A percentile compares a stretch with the other conserved stretches of the same genome.
These are phyloP conservation scores for Tricholoma bakamatsutake DNA, from an alignment of 768 basidiomycete genomes.

Conservation along the genomic window DNA sequence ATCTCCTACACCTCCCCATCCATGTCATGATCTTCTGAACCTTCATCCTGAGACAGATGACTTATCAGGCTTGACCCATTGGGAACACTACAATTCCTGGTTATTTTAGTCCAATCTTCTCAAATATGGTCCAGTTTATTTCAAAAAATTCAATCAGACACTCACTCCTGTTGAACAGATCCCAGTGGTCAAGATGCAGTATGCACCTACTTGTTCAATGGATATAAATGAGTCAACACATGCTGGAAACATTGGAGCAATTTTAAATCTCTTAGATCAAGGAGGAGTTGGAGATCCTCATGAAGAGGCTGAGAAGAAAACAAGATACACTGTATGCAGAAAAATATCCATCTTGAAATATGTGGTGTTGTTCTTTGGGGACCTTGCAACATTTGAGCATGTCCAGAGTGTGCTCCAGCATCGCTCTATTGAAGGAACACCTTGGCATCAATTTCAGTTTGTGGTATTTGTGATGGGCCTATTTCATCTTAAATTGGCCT, in stretches of 20 bases:
- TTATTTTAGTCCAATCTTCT: slow-evolving; percentile 15
- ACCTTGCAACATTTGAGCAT: slow-evolving; percentile 20
- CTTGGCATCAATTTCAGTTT: slow-evolving; percentile 22
- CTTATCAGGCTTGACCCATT: slow-evolving; percentile 13
- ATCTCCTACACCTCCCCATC: background rate
- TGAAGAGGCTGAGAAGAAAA: background rate
- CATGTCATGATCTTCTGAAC: background rate
- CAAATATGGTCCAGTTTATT: slow-evolving; percentile 20
- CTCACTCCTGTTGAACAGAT: slow-evolving; percentile 15
- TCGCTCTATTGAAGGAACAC: slow-evolving; percentile 20
- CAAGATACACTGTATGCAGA: background rate
- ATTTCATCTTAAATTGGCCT: slow-evolving; percentile 26
- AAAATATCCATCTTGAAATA: background rate
- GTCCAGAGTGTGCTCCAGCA: slow-evolving; percentile 15
- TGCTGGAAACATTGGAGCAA: slow-evolving; percentile 13
- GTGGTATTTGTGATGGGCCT: slow-evolving; percentile 26
- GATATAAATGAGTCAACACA: slow-evolving; percentile 20
- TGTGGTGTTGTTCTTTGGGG: slow-evolving; percentile 20
- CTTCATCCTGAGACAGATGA: background rate
- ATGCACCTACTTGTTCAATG: slow-evolving; percentile 15
- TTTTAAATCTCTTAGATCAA: slow-evolving; percentile 14
- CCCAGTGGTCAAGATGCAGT: slow-evolving; percentile 15
- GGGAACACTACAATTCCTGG: slow-evolving; percentile 19
- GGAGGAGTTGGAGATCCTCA: slow-evolving; percentile 17
- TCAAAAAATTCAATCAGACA: background rate